These are phyloP conservation scores for Thoreauomyces humboldtii DNA, from an alignment of 192 early-diverging fungal genomes.

Conservation along the genomic window DNA sequence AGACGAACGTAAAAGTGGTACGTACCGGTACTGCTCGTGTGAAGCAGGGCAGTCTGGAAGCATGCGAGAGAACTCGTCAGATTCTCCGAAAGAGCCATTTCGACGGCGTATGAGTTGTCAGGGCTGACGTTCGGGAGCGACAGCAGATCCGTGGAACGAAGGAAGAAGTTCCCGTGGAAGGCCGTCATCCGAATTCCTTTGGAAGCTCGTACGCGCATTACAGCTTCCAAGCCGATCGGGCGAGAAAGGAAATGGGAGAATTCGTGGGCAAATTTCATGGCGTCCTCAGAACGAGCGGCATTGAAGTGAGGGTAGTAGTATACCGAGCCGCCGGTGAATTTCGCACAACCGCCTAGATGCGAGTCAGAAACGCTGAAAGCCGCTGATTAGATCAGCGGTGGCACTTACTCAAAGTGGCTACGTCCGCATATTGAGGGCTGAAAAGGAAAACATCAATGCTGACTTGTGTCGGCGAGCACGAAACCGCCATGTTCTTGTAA, in stretches of 20 bases:
- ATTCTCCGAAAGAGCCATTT: conserved; percentile 75
- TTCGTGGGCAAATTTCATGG: conserved; percentile 79
- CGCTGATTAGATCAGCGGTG: background rate
- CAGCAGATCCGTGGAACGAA: conserved; percentile 88
- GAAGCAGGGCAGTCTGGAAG: conserved; percentile 92
- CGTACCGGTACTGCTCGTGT: conserved; percentile 79
- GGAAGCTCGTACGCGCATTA: conserved; percentile 87
- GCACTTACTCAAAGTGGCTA: conserved; percentile 79
- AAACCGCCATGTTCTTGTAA: conserved; percentile 90
- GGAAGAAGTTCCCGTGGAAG: conserved; percentile 97
- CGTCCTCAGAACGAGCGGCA: conserved; percentile 78
- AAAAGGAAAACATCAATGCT: conserved; percentile 87
- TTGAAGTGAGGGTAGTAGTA: conserved; percentile 90
- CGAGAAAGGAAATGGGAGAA: conserved; percentile 75
- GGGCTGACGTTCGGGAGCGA: conserved; percentile 90
- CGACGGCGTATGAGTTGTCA: conserved; percentile 86
- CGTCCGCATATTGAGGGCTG: conserved; percentile 78
- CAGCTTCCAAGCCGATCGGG: conserved; percentile 84
- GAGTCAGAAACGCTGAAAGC: background rate
- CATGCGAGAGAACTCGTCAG: conserved; percentile 73
- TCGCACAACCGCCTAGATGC: conserved; percentile 64
- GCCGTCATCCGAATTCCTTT: conserved; percentile 84
- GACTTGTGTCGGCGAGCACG: conserved; percentile 87
- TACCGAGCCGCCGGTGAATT: conserved; percentile 85
- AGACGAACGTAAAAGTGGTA: no score